A percentile compares a stretch with the other conserved stretches of the same genome.
phyloP scores from a whole-genome alignment of 495 filamentous ascomycete species.

The Neurospora sp. region DNA sequence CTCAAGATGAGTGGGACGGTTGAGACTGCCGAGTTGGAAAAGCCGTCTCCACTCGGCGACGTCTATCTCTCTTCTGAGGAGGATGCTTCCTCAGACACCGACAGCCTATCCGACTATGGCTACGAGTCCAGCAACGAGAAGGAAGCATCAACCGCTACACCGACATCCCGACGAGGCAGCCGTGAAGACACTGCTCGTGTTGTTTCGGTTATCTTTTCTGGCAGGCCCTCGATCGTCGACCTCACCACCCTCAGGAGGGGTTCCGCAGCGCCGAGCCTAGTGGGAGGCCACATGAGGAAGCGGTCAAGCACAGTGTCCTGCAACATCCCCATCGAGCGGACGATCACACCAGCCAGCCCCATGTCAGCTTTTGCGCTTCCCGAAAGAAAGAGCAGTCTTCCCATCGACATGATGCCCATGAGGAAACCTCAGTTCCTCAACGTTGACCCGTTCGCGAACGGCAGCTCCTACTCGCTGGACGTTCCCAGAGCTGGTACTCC shows the following conservation, averaged over 20 bases:
- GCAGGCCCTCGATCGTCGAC: constrained; percentile 37
- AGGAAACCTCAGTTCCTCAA: constrained; percentile 33
- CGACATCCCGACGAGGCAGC: constrained; percentile 27
- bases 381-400: constrained; percentile 23
- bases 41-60: constrained; percentile 30
- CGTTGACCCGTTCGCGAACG: constrained; percentile 37
- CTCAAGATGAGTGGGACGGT: constrained; percentile 29
- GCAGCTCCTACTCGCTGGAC: constrained; percentile 28
- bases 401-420: constrained; percentile 25
- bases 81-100: constrained; percentile 39
- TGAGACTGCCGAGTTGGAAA: constrained; percentile 19
- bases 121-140: constrained; percentile 35
- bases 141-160: background rate
- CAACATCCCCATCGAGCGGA: constrained; percentile 12
- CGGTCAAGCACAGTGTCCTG: constrained; percentile 19
- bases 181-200: constrained; percentile 38
- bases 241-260: constrained; percentile 25
- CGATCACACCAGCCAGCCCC: constrained; percentile 25
- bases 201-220: constrained; percentile 39
- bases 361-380: constrained; percentile 11
- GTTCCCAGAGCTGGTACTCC: constrained; percentile 15
- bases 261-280: constrained; percentile 27
- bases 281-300: constrained; percentile 6
- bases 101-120: constrained; percentile 41
- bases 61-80: constrained; percentile 44